phyloP scores from a whole-genome alignment of 179 eudicot genomes.

The Drosera spatulata region DNA sequence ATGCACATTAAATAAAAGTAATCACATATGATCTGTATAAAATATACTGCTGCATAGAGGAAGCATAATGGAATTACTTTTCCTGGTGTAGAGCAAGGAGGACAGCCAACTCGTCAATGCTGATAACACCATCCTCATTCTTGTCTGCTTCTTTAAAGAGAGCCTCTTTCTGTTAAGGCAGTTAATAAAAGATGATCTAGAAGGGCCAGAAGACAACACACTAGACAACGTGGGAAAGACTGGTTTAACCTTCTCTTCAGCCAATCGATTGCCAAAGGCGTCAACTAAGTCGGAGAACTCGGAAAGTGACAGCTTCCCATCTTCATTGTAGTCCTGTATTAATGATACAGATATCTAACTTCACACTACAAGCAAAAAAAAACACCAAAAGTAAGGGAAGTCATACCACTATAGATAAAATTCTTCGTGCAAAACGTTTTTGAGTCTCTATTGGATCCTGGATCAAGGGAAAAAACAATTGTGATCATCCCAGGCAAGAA shows the following conservation, averaged over 20 bases:
- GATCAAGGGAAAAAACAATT: background rate
- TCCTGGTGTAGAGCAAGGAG: conserved; percentile 77
- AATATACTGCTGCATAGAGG: background rate
- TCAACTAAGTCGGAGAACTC: conserved; percentile 72
- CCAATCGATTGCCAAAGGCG: conserved; percentile 88
- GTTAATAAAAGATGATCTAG: background rate
- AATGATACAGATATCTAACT: conserved; percentile 7
- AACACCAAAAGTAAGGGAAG: no score
- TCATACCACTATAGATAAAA: conserved; percentile 83
- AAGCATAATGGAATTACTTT: conserved; percentile 33
- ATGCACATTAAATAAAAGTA: no score
- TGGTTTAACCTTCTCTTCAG: conserved; percentile 57
- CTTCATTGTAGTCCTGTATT: conserved; percentile 69
- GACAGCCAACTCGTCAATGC: conserved; percentile 86
- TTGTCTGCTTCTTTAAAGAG: conserved; percentile 82
- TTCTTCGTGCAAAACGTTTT: conserved; percentile 62
- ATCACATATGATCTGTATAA: no score
- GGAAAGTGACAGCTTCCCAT: conserved; percentile 64
- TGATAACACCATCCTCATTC: conserved; percentile 75
- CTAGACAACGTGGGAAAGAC: background rate
- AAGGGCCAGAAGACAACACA: background rate
- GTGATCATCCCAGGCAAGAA: no score
- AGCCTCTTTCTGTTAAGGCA: conserved; percentile 61
- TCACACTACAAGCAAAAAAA: background rate
- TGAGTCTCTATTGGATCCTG: conserved; percentile 93